These are phyloP conservation scores for Mimosa bimucronata DNA, from an alignment of 306 rosid genomes.

Conservation along the genomic window DNA sequence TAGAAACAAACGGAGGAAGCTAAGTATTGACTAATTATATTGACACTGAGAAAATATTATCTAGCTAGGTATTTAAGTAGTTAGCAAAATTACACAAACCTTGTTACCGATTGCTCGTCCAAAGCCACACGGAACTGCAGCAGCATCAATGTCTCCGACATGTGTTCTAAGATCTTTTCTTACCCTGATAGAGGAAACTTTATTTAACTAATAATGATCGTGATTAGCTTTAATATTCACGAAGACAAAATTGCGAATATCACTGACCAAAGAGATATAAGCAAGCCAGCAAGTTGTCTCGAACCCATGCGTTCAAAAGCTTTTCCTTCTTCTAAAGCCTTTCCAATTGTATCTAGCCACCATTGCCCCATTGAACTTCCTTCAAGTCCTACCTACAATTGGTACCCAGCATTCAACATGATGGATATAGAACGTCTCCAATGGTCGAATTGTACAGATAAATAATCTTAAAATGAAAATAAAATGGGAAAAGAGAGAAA, in stretches of 20 bases:
- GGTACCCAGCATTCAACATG: slow-evolving; percentile 25
- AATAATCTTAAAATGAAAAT: slow-evolving; percentile 19
- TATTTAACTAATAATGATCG: slow-evolving; percentile 39
- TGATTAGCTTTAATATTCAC: slow-evolving; percentile 18
- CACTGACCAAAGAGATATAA: slow-evolving; percentile 93
- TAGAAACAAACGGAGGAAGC: no score
- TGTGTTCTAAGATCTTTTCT: slow-evolving; percentile 85
- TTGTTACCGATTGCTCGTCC: slow-evolving; percentile 98
- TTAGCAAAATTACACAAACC: slow-evolving; percentile 57
- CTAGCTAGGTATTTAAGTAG: not conserved
- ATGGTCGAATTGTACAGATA: not conserved
- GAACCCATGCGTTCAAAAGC: slow-evolving; percentile 98
- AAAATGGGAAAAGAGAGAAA: not conserved
- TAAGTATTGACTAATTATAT: no score
- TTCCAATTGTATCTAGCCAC: slow-evolving; percentile 98
- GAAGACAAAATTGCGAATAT: slow-evolving; percentile 1
- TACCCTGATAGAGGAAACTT: slow-evolving; percentile 66
- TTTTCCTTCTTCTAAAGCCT: slow-evolving; percentile 88
- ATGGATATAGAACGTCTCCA: slow-evolving; percentile 13
- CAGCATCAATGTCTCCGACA: slow-evolving; percentile 95
- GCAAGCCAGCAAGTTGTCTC: slow-evolving; percentile 98
- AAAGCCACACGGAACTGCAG: slow-evolving; percentile 97
- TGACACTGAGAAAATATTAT: no score
- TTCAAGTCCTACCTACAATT: slow-evolving; percentile 96
- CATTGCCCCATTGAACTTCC: slow-evolving; percentile 97